A percentile compares a stretch with the other conserved stretches of the same genome.
These are phyloP conservation scores for Hansenula lynferdii DNA, from an alignment of 1,139 yeast genomes.

Conservation along the genomic window DNA sequence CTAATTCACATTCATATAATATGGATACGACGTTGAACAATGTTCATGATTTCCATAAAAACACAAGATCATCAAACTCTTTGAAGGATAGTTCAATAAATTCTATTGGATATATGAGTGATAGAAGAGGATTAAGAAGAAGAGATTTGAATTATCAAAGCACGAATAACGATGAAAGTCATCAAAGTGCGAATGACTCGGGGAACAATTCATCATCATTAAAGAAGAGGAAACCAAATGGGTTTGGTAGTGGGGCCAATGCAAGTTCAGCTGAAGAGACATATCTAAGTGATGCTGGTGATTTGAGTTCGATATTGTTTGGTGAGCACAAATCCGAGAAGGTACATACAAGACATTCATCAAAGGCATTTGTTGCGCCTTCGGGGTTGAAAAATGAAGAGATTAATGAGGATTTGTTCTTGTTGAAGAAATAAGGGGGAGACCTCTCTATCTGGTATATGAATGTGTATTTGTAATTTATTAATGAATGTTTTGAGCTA, in stretches of 20 bases:
- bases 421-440: constrained; percentile 36
- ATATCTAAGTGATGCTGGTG: constrained; percentile 20
- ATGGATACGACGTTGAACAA: constrained; percentile 33
- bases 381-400: constrained; percentile 65
- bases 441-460: no score
- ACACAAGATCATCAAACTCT: constrained; percentile 20
- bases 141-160: constrained; percentile 11
- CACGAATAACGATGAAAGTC: constrained; percentile 17
- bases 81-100: constrained; percentile 6
- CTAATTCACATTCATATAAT: constrained; percentile 56
- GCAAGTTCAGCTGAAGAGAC: constrained; percentile 25
- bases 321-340: constrained; percentile 25
- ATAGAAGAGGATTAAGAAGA: constrained; percentile 21
- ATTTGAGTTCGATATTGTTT: constrained; percentile 16
- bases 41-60: constrained; percentile 27
- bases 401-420: constrained; percentile 56
- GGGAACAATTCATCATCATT: constrained; percentile 15
- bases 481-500: no score
- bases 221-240: constrained; percentile 7
- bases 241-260: not conserved
- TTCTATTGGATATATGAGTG: constrained; percentile 16
- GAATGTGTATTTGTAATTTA: no score
- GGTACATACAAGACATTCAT: constrained; percentile 48
- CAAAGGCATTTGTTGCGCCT: constrained; percentile 58
- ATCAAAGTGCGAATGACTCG: constrained; percentile 20